A percentile compares a stretch with the other conserved stretches of the same genome.
phyloP scores from a whole-genome alignment of 2,329 filamentous ascomycete genomes.

The Colletotrichum sansevieriae region DNA sequence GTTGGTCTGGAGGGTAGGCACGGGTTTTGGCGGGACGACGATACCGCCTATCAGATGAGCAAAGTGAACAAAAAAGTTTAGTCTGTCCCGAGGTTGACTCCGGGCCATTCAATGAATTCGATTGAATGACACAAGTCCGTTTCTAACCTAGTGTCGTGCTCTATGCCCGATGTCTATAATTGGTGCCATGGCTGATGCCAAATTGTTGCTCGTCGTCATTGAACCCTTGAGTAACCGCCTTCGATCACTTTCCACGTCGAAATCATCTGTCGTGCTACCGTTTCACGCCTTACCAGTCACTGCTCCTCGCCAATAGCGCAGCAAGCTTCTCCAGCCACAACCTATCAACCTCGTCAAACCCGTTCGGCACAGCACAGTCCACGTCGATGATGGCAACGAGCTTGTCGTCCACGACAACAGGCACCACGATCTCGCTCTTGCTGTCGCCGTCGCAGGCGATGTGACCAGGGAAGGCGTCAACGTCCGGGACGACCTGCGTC shows the following conservation, averaged over 20 bases:
- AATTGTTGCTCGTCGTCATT: not conserved
- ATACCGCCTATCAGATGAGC: slow-evolving; percentile 3
- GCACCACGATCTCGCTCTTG: slow-evolving; percentile 86
- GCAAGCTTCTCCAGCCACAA: slow-evolving; percentile 76
- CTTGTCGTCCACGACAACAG: slow-evolving; percentile 65
- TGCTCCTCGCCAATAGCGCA: slow-evolving; percentile 67
- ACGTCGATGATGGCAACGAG: slow-evolving; percentile 84
- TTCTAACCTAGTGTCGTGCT: not conserved
- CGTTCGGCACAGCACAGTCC: slow-evolving; percentile 76
- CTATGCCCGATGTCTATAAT: not conserved
- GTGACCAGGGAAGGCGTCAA: slow-evolving; percentile 81
- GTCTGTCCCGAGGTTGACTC: slow-evolving; percentile 25
- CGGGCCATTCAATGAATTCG: slow-evolving; percentile 25
- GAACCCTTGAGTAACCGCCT: too few relatives aligned
- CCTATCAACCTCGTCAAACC: slow-evolving; percentile 79
- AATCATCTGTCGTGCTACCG: too few relatives aligned
- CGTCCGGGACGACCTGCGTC: slow-evolving; percentile 78
- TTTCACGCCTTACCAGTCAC: slow-evolving; percentile 69
- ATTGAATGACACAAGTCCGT: slow-evolving; percentile 13
- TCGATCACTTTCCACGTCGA: too few relatives aligned
- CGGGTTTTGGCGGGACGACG: not conserved
- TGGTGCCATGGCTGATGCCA: not conserved
- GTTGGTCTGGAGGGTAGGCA: not conserved
- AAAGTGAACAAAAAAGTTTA: slow-evolving; percentile 25
- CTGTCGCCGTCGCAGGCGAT: slow-evolving; percentile 85